Percentiles rank a stretch among this genome's conserved stretches.
Conservation (phyloP, 2,329 filamentous ascomycete genomes). For the Cladosporium sp. region DNA sequence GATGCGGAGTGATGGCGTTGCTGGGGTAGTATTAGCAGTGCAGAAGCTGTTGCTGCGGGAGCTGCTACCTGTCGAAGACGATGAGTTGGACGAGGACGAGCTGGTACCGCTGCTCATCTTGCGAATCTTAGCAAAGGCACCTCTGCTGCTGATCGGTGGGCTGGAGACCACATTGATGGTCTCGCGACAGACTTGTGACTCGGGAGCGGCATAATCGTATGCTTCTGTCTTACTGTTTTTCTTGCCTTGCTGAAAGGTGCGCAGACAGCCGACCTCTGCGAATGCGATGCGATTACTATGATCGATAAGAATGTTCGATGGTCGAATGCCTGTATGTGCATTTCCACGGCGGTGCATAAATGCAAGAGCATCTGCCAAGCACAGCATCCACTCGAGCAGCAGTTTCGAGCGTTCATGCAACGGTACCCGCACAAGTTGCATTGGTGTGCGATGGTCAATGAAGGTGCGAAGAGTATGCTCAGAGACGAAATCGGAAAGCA, state of each 20-base stretch:
- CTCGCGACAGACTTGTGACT: conserved; percentile 50
- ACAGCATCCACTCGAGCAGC: conserved; percentile 71
- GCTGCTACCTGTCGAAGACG: conserved; percentile 23
- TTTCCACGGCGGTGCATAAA: conserved; percentile 62
- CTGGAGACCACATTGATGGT: conserved; percentile 34
- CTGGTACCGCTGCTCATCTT: conserved; percentile 26
- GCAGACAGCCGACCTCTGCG: conserved; percentile 52
- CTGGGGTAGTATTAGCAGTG: conserved; percentile 21
- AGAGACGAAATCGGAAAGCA: conserved; percentile 62
- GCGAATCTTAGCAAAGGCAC: conserved; percentile 26
- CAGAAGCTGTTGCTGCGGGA: conserved; percentile 28
- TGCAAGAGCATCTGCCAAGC: conserved; percentile 63
- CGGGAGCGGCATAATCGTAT: conserved; percentile 71
- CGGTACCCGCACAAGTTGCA: conserved; percentile 57
- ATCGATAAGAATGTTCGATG: conserved; percentile 66
- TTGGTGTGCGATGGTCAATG: conserved; percentile 57
- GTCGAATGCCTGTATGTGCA: conserved; percentile 65
- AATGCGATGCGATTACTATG: conserved; percentile 63
- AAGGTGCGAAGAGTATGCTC: conserved; percentile 66
- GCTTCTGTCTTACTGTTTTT: conserved; percentile 61
- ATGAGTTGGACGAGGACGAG: conserved; percentile 30
- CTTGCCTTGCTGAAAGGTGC: conserved; percentile 50
- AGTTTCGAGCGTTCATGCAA: conserved; percentile 58
- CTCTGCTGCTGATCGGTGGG: conserved; percentile 26
- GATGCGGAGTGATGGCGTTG: conserved; percentile 12